phyloP scores from a whole-genome alignment of 1,284 basidiomycete genomes.

The Fistulinella cinereoalba region DNA sequence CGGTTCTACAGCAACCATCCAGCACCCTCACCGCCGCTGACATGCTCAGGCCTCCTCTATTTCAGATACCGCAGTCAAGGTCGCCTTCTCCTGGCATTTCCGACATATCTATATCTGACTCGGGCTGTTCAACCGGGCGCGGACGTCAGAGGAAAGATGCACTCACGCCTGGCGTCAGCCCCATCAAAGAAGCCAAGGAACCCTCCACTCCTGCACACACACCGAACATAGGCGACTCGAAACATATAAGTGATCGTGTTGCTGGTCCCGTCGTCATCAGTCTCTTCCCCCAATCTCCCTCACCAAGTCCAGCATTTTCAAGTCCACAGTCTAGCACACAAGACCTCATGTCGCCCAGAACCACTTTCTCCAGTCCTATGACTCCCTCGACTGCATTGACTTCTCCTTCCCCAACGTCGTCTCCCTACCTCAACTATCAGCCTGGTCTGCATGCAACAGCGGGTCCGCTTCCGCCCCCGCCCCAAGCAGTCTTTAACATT shows the following conservation, averaged over 20 bases:
- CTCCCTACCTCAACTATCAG: slow-evolving; percentile 57
- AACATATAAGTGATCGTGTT: slow-evolving; percentile 54
- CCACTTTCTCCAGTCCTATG: slow-evolving; percentile 23
- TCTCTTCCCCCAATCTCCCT: slow-evolving; percentile 32
- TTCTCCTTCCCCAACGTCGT: slow-evolving; percentile 27
- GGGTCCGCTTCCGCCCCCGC: slow-evolving; percentile 67
- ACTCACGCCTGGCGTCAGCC: slow-evolving; percentile 31
- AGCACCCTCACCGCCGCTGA: slow-evolving; percentile 15
- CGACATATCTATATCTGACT: slow-evolving; percentile 36
- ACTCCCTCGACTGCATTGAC: slow-evolving; percentile 28
- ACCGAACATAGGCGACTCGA: slow-evolving; percentile 56
- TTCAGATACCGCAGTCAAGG: slow-evolving; percentile 51
- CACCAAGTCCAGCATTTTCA: slow-evolving; percentile 23
- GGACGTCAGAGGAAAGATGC: slow-evolving; percentile 36
- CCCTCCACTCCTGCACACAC: slow-evolving; percentile 39
- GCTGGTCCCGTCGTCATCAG: slow-evolving; percentile 56
- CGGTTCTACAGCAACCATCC: slow-evolving; percentile 27
- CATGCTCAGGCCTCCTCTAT: slow-evolving; percentile 43
- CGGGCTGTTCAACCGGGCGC: slow-evolving; percentile 28
- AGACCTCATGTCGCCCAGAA: slow-evolving; percentile 30
- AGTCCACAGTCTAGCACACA: slow-evolving; percentile 31
- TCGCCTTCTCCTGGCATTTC: slow-evolving; percentile 44
- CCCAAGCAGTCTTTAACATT: slow-evolving; percentile 51
- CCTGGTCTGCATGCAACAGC: slow-evolving; percentile 68
- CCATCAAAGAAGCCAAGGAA: slow-evolving; percentile 31